Evolutionary conservation across 176 grass and related monocot genomes (phyloP).

Genomic region (Saccharum officinarum): DNA sequence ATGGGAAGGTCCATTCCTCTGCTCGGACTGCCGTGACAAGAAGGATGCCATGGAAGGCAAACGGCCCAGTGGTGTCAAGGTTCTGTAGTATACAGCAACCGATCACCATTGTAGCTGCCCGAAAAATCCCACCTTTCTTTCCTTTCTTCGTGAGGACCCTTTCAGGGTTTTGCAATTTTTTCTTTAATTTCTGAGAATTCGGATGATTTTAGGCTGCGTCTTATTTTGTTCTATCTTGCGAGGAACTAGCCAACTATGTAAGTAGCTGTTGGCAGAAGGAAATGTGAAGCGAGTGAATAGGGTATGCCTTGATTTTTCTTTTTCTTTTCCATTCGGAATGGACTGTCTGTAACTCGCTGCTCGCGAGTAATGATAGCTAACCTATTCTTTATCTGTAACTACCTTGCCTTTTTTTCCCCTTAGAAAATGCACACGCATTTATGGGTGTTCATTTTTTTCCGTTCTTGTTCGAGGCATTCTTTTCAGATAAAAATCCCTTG

Average conservation of each 20-base stretch:
- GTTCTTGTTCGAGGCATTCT: background rate
- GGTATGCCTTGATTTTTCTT: constrained; percentile 17
- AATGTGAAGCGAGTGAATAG: constrained; percentile 58
- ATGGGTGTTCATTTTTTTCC: background rate
- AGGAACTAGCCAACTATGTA: constrained; percentile 44
- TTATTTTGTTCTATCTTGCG: constrained; percentile 35
- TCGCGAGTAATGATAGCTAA: background rate
- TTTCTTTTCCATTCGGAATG: background rate
- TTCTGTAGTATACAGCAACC: constrained; percentile 53
- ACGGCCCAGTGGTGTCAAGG: constrained; percentile 84
- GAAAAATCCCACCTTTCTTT: constrained; percentile 15
- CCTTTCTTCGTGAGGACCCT: constrained; percentile 17
- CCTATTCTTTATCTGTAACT: background rate
- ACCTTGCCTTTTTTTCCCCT: background rate
- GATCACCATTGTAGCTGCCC: constrained; percentile 34
- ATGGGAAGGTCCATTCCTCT: constrained; percentile 94
- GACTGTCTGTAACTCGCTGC: background rate
- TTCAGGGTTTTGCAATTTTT: constrained; percentile 21
- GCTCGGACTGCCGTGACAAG: constrained; percentile 81
- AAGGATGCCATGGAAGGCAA: constrained; percentile 99
- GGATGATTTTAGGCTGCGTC: constrained; percentile 33
- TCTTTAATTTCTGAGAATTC: constrained; percentile 27
- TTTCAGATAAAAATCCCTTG: background rate
- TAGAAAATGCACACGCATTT: background rate
- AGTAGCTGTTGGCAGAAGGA: constrained; percentile 42